Base-by-base conservation (phyloP, 495 filamentous ascomycete genomes). In the Podospora pseudocomata region DNA sequence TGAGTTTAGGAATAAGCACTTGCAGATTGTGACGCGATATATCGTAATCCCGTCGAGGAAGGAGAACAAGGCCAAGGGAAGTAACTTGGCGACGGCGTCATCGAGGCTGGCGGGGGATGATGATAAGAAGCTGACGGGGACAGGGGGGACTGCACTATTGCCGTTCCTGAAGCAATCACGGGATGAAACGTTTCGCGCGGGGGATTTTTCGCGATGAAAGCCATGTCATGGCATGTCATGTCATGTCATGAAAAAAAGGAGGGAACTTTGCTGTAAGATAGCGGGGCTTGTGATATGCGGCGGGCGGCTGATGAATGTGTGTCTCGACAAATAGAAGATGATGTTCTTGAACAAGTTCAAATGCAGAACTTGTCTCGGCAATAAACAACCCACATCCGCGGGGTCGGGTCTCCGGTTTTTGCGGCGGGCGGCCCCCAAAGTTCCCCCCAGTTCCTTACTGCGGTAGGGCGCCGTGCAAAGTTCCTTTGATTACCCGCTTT, bases 11-110 rank as follows among this genome's bases (percentile, higher is more conserved):
- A 91, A 93, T 74, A 94, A 91, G 72, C 95, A 99, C 71, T 89
- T 98, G 73, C 89, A 91, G 76, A 92, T 99, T 70, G 95, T 99
- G 3, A 90, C 92, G 34, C 86, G 95, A 26, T 99, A 97, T 75
- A 97, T 99, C 75, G 89, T 98, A 68, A 78, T 97, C 65, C 89
- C 85, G 55, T 79, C 80, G 11, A 74, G 78, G 39, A 81, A 81
- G 67, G 68, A 64, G 19, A 44, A 58, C 27, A 19, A 23, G 34
- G 20, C 23, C 2, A 39, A 59, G 32, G 28, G 59, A 5, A 76
- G 85, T 13, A 92, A 93, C 71, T 79, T 94, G n/a, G 90, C 90
- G 6, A 88, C 83, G 0, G 81, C 80, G 4, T 83, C 81, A 70
- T 78, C 74, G 71, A 75, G 16, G 75, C 71, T 65, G 60, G 64